phyloP scores from a whole-genome alignment of 2,329 filamentous ascomycete species.

The Botrytis cinerea region DNA sequence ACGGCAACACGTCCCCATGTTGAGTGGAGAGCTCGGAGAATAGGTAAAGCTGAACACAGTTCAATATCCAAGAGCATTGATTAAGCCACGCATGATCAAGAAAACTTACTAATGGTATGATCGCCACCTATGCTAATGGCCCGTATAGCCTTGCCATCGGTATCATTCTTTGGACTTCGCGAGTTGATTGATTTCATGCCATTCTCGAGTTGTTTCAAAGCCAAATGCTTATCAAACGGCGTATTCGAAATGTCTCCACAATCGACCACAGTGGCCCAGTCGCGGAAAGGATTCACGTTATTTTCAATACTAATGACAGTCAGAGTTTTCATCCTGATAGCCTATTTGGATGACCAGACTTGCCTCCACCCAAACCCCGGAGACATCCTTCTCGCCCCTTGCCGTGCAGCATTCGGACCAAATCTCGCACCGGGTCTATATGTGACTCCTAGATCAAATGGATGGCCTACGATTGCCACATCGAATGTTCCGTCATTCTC shows the following conservation, averaged over 20 bases:
- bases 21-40: conserved; percentile 38
- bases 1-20: conserved; percentile 40
- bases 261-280: conserved; percentile 38
- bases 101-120: conserved; percentile 39
- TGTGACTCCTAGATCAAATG: conserved; percentile 39
- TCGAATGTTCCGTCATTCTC: conserved; percentile 37
- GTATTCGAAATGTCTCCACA: conserved; percentile 40
- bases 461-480: conserved; percentile 40
- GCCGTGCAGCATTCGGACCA: conserved; percentile 39
- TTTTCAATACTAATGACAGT: conserved; percentile 37
- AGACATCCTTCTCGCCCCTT: conserved; percentile 36
- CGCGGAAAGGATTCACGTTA: conserved; percentile 37
- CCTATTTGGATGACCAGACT: conserved; percentile 25
- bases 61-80: conserved; percentile 5
- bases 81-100: background rate
- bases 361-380: conserved; percentile 35
- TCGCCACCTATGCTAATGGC: conserved; percentile 40
- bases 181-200: conserved; percentile 36
- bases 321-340: conserved; percentile 11
- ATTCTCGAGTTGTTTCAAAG: conserved; percentile 38
- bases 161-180: conserved; percentile 34
- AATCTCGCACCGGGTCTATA: conserved; percentile 40
- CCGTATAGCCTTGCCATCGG: conserved; percentile 35
- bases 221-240: conserved; percentile 39
- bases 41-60: conserved; percentile 34